phyloP scores from a whole-genome alignment of 1,284 basidiomycete genomes.

The Ceratobasidium sp. region DNA sequence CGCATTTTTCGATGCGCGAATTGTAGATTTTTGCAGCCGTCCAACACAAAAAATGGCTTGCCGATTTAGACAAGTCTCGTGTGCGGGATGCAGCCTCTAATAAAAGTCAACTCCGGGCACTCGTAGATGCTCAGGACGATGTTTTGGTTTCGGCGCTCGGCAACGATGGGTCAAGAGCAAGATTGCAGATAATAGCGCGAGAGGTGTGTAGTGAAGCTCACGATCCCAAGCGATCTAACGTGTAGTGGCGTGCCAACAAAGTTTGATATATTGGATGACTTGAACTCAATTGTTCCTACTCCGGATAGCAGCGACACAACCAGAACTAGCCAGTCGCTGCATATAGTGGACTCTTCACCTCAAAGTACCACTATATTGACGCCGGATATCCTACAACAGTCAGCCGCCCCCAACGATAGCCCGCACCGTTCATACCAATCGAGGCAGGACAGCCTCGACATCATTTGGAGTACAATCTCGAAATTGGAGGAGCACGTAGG shows the following conservation, averaged over 20 bases:
- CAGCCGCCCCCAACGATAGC: too few relatives aligned
- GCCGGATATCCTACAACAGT: too few relatives aligned
- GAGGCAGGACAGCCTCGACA: neutral
- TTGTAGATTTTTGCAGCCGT: constrained; percentile 13
- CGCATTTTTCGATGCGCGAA: neutral
- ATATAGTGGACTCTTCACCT: neutral
- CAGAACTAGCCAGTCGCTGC: neutral
- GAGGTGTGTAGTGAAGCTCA: neutral
- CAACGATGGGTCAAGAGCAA: neutral
- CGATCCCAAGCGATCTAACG: neutral
- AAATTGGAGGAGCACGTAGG: constrained; percentile 23
- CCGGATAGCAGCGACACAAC: neutral
- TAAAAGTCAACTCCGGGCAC: constrained; percentile 14
- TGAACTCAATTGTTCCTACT: neutral
- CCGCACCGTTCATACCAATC: neutral
- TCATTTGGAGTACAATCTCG: constrained; percentile 5
- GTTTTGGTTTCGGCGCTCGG: neutral
- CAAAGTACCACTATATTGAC: neutral
- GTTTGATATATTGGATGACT: constrained; percentile 9
- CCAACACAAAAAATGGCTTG: constrained; percentile 11
- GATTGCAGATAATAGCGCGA: neutral
- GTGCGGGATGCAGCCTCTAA: constrained; percentile 4
- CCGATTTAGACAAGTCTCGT: constrained; percentile 14
- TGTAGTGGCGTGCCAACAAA: neutral
- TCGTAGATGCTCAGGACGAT: constrained; percentile 12